Evolutionary conservation across 805 yeast species (phyloP).

Genomic region (Pichia paraexigua): DNA sequence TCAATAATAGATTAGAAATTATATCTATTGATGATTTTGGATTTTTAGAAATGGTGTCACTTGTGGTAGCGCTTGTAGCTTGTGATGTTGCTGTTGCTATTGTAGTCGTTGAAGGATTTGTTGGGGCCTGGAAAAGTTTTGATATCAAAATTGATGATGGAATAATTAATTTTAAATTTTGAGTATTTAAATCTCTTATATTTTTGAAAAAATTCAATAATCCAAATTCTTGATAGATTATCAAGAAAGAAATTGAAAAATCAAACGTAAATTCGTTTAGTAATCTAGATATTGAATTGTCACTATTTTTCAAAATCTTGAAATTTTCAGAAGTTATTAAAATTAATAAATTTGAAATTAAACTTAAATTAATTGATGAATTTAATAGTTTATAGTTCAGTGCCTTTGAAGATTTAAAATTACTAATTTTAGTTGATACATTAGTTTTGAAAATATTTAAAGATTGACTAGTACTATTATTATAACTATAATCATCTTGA

Average conservation of each 20-base stretch:
- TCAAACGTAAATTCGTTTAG: conserved; percentile 10
- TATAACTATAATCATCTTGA: conserved; percentile 2
- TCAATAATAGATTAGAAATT: conserved; percentile 15
- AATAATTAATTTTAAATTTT: conserved; percentile 18
- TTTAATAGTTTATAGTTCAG: conserved; percentile 22
- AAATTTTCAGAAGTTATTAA: conserved; percentile 18
- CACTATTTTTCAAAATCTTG: conserved; percentile 7
- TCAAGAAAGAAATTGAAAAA: conserved; percentile 14
- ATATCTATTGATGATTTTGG: not conserved
- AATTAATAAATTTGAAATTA: conserved; percentile 18
- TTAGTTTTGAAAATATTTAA: conserved; percentile 18
- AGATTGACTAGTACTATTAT: not conserved
- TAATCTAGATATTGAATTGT: conserved; percentile 11
- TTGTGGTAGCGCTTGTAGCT: not conserved
- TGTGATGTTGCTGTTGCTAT: not conserved
- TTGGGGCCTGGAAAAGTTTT: conserved; percentile 12
- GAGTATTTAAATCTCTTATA: conserved; percentile 8
- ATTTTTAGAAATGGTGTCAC: not conserved
- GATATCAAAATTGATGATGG: conserved; percentile 19
- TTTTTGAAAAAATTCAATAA: conserved; percentile 32
- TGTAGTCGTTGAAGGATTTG: not conserved
- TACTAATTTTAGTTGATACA: conserved; percentile 20
- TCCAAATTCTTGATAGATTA: conserved; percentile 31
- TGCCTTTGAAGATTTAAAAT: conserved; percentile 21
- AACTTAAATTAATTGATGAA: conserved; percentile 18